phyloP scores from a whole-genome alignment of 768 basidiomycete species.

The Xerocomus spinulosus region DNA sequence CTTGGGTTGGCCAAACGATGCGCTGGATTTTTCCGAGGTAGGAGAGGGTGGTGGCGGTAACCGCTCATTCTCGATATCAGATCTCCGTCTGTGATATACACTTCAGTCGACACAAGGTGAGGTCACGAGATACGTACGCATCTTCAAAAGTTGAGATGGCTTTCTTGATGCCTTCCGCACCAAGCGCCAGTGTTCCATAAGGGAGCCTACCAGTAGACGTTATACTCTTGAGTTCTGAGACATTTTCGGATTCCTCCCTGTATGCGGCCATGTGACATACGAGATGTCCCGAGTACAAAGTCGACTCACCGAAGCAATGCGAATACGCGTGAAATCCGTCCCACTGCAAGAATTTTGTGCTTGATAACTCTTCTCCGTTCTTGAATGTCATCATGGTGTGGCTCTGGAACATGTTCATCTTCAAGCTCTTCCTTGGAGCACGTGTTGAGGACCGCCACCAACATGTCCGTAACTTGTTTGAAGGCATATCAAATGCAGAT shows the following conservation, averaged over 20 bases:
- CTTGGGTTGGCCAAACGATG: constrained; percentile 4
- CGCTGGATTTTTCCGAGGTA: constrained; percentile 24
- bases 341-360: constrained; percentile 69
- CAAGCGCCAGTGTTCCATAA: constrained; percentile 51
- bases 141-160: constrained; percentile 66
- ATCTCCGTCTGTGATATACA: constrained; percentile 14
- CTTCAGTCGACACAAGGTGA: background rate
- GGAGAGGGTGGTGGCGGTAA: constrained; percentile 19
- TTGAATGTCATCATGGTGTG: constrained; percentile 25
- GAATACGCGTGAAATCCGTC: constrained; percentile 65
- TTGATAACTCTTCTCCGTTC: constrained; percentile 58
- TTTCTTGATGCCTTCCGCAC: constrained; percentile 68
- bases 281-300: too few relatives aligned
- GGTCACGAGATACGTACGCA: constrained; percentile 43
- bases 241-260: constrained; percentile 62
- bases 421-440: constrained; percentile 96
- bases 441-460: constrained; percentile 92
- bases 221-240: constrained; percentile 67
- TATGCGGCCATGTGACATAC: background rate
- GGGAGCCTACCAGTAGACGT: constrained; percentile 48
- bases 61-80: constrained; percentile 28
- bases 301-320: constrained; percentile 53
- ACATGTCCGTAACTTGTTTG: constrained; percentile 91
- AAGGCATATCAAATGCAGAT: background rate
- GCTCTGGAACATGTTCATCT: constrained; percentile 43